A percentile compares a stretch with the other conserved stretches of the same genome.
phyloP scores from a whole-genome alignment of 2,329 filamentous ascomycete genomes.

The Boeremia exigua region DNA sequence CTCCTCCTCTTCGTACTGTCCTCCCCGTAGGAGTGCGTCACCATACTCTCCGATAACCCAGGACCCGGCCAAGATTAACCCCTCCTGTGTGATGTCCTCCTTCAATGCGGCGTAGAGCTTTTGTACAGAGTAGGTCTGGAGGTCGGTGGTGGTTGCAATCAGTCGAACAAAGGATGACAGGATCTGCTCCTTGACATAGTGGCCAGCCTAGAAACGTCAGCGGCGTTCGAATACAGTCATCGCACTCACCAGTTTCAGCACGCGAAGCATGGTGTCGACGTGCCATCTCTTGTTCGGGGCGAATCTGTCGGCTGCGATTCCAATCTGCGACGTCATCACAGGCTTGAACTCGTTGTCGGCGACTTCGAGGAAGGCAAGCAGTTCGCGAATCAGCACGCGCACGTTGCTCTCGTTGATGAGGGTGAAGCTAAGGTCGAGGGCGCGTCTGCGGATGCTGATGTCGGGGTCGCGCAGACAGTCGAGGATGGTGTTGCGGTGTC shows the following conservation, averaged over 20 bases:
- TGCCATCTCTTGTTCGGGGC: constrained; percentile 98
- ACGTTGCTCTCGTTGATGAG: constrained; percentile 98
- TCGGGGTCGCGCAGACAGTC: constrained; percentile 96
- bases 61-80: constrained; percentile 86
- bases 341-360: constrained; percentile 99
- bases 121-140: constrained; percentile 95
- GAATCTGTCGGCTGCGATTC: constrained; percentile 93
- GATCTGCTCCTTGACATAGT: constrained; percentile 98
- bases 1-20: constrained; percentile 93
- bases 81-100: constrained; percentile 97
- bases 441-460: constrained; percentile 94
- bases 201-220: constrained; percentile 67
- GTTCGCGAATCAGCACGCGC: constrained; percentile 87
- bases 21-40: constrained; percentile 84
- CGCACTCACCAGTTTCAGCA: constrained; percentile 71
- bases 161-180: constrained; percentile 94
- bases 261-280: constrained; percentile 94
- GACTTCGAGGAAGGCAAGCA: constrained; percentile 93
- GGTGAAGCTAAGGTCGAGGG: constrained; percentile 97
- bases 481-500: constrained; percentile 95
- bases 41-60: constrained; percentile 99
- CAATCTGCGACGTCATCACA: constrained; percentile 97
- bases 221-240: not conserved
- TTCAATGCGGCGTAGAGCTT: constrained; percentile 91
- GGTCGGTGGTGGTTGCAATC: constrained; percentile 89